phyloP scores from a whole-genome alignment of 2,329 filamentous ascomycete species.

The Cladophialophora carrionii region DNA sequence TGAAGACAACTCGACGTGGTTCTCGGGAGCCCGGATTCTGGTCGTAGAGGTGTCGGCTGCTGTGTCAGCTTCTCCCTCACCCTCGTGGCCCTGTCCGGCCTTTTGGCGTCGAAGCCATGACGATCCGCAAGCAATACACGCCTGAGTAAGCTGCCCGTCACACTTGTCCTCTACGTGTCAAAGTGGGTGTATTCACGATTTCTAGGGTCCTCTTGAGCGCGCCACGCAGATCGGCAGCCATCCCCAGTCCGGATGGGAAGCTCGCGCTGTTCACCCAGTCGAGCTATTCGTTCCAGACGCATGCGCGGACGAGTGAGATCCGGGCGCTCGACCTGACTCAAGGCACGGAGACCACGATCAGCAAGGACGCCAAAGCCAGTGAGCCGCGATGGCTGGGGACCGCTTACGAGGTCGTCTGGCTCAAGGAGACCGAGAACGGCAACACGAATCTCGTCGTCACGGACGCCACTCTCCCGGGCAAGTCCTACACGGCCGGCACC shows the following conservation, averaged over 20 bases:
- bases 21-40: neutral
- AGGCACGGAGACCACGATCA: conserved; percentile 48
- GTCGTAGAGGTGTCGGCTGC: neutral
- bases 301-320: conserved; percentile 53
- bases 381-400: conserved; percentile 54
- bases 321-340: conserved; percentile 50
- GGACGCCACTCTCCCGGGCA: conserved; percentile 47
- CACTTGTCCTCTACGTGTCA: conserved; percentile 3
- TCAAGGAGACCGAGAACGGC: conserved; percentile 50
- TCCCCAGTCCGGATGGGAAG: conserved; percentile 52
- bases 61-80: neutral
- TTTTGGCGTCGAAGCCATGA: conserved; percentile 22
- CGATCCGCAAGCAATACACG: conserved; percentile 31
- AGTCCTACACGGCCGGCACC: conserved; percentile 50
- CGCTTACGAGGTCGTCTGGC: conserved; percentile 51
- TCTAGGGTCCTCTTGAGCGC: conserved; percentile 52
- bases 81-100: neutral
- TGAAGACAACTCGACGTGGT: neutral
- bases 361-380: conserved; percentile 50
- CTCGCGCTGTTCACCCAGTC: conserved; percentile 54
- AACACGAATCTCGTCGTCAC: conserved; percentile 53
- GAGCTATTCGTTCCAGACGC: conserved; percentile 55
- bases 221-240: conserved; percentile 51
- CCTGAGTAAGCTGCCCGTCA: conserved; percentile 30
- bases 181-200: conserved; percentile 7